Evolutionary conservation across 2,329 filamentous ascomycete genomes (phyloP).

Genomic region (Microthyrium microscopicum): DNA sequence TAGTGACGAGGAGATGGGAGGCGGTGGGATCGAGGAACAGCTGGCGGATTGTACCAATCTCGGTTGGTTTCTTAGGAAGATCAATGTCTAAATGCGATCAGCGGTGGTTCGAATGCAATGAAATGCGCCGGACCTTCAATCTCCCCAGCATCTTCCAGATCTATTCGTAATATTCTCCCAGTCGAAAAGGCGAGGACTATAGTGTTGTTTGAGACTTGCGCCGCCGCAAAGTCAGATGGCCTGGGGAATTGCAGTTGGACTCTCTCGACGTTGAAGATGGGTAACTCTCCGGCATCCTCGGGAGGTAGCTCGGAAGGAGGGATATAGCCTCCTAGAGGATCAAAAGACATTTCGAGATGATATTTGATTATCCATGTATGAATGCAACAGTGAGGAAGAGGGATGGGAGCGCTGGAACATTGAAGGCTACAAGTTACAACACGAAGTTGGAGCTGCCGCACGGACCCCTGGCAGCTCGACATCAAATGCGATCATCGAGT

Average conservation of each 20-base stretch:
- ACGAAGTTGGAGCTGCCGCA: no score
- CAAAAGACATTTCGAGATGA: slow-evolving; percentile 6
- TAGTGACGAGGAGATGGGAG: slow-evolving; percentile 83
- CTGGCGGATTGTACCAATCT: slow-evolving; percentile 80
- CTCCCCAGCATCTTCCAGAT: slow-evolving; percentile 8
- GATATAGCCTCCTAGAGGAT: slow-evolving; percentile 51
- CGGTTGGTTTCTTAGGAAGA: slow-evolving; percentile 78
- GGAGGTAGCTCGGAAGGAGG: slow-evolving; percentile 46
- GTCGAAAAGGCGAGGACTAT: slow-evolving; percentile 83
- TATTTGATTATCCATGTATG: neutral
- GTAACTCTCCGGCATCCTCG: slow-evolving; percentile 45
- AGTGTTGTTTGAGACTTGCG: slow-evolving; percentile 94
- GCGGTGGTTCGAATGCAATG: neutral
- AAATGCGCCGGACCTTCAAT: slow-evolving; percentile 31
- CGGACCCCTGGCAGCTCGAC: no score
- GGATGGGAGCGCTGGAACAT: no score
- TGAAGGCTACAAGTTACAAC: no score
- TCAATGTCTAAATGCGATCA: slow-evolving; percentile 60
- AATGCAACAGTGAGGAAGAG: no score
- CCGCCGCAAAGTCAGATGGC: slow-evolving; percentile 87
- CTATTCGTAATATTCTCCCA: slow-evolving; percentile 76
- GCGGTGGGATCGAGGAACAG: slow-evolving; percentile 97
- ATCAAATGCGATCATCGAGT: no score
- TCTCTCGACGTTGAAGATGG: slow-evolving; percentile 87
- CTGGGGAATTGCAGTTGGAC: slow-evolving; percentile 91